These are phyloP conservation scores for Cladophialophora exuberans DNA, from an alignment of 2,329 filamentous ascomycete species.

Conservation along the genomic window DNA sequence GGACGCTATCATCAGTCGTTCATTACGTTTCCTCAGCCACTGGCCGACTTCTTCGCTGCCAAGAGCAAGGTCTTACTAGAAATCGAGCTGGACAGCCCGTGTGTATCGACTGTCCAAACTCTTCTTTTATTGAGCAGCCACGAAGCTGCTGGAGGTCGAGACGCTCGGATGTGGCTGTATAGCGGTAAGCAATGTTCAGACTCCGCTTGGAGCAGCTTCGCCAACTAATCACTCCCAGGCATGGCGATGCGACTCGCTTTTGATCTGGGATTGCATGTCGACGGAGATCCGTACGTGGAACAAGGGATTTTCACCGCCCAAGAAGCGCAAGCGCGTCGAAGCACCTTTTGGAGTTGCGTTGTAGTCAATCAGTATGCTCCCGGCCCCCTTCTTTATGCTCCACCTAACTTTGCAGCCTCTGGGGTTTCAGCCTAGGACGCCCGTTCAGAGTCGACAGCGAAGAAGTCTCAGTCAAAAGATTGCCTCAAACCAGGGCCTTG, in stretches of 20 bases:
- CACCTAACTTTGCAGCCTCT: neutral
- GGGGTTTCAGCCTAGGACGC: neutral
- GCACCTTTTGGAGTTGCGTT: neutral
- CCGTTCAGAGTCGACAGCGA: neutral
- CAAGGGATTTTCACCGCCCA: neutral
- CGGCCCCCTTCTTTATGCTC: neutral
- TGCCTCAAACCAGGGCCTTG: neutral
- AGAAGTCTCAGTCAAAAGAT: neutral
- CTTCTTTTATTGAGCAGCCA: constrained; percentile 50
- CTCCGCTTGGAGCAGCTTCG: constrained; percentile 36
- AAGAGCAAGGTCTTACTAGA: constrained; percentile 51
- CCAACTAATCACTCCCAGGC: constrained; percentile 27
- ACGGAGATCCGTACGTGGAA: neutral
- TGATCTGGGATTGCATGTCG: constrained; percentile 45
- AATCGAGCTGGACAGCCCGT: constrained; percentile 52
- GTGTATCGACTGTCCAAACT: constrained; percentile 53
- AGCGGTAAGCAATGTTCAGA: neutral
- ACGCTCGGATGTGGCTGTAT: constrained; percentile 53
- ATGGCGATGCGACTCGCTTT: constrained; percentile 51
- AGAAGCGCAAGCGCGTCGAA: neutral
- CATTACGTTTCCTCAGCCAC: constrained; percentile 2
- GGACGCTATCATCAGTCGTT: constrained; percentile 5
- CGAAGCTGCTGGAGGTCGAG: constrained; percentile 49
- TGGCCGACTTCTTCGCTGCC: constrained; percentile 35
- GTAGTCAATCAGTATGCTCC: neutral